Evolutionary conservation across 805 yeast genomes (phyloP).

Genomic region (Torulaspora maleeae): DNA sequence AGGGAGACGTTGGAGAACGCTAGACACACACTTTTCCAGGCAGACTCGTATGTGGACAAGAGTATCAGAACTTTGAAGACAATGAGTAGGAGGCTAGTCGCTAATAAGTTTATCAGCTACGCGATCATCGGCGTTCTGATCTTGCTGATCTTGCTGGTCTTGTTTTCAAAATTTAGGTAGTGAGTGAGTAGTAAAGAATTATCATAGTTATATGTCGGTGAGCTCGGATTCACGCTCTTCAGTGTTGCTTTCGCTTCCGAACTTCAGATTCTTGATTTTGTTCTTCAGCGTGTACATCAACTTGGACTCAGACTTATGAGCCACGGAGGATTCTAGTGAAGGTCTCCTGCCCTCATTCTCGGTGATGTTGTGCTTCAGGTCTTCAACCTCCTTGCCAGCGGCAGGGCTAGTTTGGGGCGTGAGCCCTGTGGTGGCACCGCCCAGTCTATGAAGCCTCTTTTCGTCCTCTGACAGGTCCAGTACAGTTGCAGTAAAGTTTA

Average conservation of each 20-base stretch:
- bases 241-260: slow-evolving; percentile 7
- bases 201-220: neutral
- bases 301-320: slow-evolving; percentile 16
- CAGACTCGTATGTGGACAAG: slow-evolving; percentile 89
- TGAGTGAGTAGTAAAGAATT: slow-evolving; percentile 5
- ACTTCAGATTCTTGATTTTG: slow-evolving; percentile 16
- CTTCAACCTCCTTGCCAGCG: slow-evolving; percentile 6
- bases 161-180: slow-evolving; percentile 74
- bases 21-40: slow-evolving; percentile 79
- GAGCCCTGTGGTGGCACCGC: slow-evolving; percentile 20
- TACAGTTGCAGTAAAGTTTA: slow-evolving; percentile 62
- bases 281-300: slow-evolving; percentile 19
- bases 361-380: slow-evolving; percentile 8
- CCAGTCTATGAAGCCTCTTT: slow-evolving; percentile 27
- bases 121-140: slow-evolving; percentile 87
- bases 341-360: slow-evolving; percentile 11
- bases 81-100: slow-evolving; percentile 90
- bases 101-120: slow-evolving; percentile 83
- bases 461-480: slow-evolving; percentile 67
- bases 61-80: slow-evolving; percentile 78
- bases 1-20: slow-evolving; percentile 87
- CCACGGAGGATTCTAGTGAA: slow-evolving; percentile 9
- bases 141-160: slow-evolving; percentile 71
- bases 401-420: slow-evolving; percentile 27
- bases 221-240: slow-evolving; percentile 9